Evolutionary conservation across 345 rosid species (phyloP).

Genomic region (Moricandia moricandioides): DNA sequence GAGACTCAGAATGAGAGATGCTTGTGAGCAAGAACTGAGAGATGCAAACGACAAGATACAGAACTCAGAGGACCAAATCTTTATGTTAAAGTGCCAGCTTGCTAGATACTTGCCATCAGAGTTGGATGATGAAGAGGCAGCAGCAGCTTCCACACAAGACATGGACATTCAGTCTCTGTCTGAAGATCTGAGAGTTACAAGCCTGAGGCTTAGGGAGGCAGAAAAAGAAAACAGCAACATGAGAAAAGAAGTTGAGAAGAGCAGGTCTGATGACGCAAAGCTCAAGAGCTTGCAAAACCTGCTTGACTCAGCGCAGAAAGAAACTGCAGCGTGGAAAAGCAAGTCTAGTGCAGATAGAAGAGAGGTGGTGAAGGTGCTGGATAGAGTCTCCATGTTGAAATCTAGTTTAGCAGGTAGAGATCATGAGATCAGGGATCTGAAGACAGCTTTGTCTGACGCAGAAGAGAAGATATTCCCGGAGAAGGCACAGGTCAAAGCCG

Average conservation of each 20-base stretch:
- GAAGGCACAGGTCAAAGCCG: conserved; percentile 63
- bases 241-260: conserved; percentile 52
- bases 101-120: conserved; percentile 40
- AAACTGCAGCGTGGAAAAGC: conserved; percentile 50
- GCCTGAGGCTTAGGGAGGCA: conserved; percentile 53
- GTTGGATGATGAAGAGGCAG: conserved; percentile 19
- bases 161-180: conserved; percentile 37
- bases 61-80: conserved; percentile 52
- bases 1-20: conserved; percentile 43
- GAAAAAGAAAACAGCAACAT: conserved; percentile 51
- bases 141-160: conserved; percentile 33
- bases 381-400: conserved; percentile 51
- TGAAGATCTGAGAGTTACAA: conserved; percentile 57
- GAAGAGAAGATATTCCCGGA: conserved; percentile 73
- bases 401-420: conserved; percentile 72
- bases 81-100: conserved; percentile 51
- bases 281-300: conserved; percentile 44
- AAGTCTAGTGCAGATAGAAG: conserved; percentile 57
- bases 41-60: conserved; percentile 50
- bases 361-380: conserved; percentile 57
- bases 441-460: conserved; percentile 56
- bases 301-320: conserved; percentile 57
- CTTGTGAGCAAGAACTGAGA: conserved; percentile 53
- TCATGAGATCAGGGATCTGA: conserved; percentile 63
- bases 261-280: conserved; percentile 27